A percentile compares a stretch with the other conserved stretches of the same genome.
These are phyloP conservation scores for Candida tropicalis DNA, from an alignment of 1,139 yeast genomes.

Conservation along the genomic window DNA sequence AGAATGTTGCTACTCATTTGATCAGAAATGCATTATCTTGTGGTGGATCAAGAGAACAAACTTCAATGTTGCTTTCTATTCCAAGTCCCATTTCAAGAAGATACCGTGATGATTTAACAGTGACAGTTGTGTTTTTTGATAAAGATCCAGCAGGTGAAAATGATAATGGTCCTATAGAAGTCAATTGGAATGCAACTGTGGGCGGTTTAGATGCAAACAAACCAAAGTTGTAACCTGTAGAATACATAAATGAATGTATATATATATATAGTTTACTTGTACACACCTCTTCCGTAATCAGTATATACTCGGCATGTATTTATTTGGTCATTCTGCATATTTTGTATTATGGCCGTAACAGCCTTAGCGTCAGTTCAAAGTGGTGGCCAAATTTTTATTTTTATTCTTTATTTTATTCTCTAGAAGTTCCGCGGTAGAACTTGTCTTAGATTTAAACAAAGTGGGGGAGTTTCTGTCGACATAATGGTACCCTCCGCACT, in stretches of 20 bases:
- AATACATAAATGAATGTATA: too few species aligned
- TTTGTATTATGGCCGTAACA: too few species aligned
- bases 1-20: conserved; percentile 88
- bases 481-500: too few species aligned
- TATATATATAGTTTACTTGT: not conserved
- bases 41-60: conserved; percentile 86
- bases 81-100: conserved; percentile 93
- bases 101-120: conserved; percentile 94
- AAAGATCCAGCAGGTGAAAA: conserved; percentile 45
- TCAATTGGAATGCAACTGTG: conserved; percentile 60
- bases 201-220: conserved; percentile 53
- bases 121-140: conserved; percentile 92
- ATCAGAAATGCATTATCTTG: conserved; percentile 89
- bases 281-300: not conserved
- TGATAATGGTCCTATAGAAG: conserved; percentile 52
- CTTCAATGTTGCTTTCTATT: conserved; percentile 83
- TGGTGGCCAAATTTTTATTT: too few species aligned
- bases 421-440: too few species aligned
- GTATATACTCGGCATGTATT: too few species aligned
- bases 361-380: too few species aligned
- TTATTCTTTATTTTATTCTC: too few species aligned
- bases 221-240: conserved; percentile 51
- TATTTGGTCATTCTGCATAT: too few species aligned
- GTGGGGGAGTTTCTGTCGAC: too few species aligned
- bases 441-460: too few species aligned